Conservation (phyloP, 495 filamentous ascomycete species). For the Tuber borchii region DNA sequence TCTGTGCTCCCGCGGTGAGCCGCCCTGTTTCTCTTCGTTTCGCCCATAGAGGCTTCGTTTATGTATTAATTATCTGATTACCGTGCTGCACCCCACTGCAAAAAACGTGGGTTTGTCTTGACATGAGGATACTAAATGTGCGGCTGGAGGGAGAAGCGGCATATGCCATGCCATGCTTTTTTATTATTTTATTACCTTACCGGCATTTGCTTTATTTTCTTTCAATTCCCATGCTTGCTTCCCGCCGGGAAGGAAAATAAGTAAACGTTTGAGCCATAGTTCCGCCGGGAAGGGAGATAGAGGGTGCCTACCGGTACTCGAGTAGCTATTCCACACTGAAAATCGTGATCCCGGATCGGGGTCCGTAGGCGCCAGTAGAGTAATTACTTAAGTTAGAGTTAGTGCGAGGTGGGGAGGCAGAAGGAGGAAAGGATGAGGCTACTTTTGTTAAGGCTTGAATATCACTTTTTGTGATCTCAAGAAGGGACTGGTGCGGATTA, state of each 20-base stretch:
- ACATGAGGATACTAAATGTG: too few species aligned
- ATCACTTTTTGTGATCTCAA: background rate
- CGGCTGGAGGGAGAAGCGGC: too few species aligned
- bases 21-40: background rate
- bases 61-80: background rate
- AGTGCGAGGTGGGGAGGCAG: background rate
- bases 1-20: background rate
- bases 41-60: background rate
- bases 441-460: background rate
- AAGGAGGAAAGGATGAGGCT: background rate
- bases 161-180: too few species aligned
- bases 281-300: background rate
- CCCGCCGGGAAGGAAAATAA: too few species aligned
- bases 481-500: background rate
- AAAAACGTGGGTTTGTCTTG: too few species aligned
- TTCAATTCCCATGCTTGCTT: too few species aligned
- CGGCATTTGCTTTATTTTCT: too few species aligned
- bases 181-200: too few species aligned
- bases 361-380: background rate
- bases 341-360: background rate
- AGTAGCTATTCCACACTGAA: background rate
- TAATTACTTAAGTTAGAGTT: background rate
- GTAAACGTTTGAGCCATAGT: background rate
- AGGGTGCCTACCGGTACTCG: too few species aligned
- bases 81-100: background rate